phyloP scores from a whole-genome alignment of 179 eudicot genomes.

The Nepenthes alata region DNA sequence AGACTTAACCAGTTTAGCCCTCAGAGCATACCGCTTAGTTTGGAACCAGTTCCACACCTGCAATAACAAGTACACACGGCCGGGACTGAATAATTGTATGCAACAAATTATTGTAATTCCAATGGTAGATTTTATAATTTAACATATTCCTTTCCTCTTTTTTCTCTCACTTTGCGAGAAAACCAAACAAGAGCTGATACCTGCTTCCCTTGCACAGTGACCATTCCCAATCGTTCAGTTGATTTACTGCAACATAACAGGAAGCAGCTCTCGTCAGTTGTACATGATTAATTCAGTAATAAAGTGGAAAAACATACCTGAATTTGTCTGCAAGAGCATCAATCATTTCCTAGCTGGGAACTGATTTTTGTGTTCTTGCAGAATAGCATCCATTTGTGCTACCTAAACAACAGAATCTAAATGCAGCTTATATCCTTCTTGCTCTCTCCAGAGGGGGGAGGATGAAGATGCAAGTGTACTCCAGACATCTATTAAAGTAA shows the following conservation, averaged over 20 bases:
- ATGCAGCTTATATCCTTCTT: neutral
- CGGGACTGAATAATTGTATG: neutral
- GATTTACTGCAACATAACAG: constrained; percentile 35
- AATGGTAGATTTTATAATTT: neutral
- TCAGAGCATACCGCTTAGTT: constrained; percentile 80
- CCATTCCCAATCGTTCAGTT: constrained; percentile 57
- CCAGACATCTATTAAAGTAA: no score
- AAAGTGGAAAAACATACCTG: constrained; percentile 28
- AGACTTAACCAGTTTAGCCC: constrained; percentile 55
- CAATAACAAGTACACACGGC: neutral
- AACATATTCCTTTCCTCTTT: no score
- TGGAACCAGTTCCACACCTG: constrained; percentile 99
- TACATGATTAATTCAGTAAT: neutral
- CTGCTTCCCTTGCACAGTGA: constrained; percentile 72
- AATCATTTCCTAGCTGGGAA: constrained; percentile 59
- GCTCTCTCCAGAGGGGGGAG: no score
- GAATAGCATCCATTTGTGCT: constrained; percentile 64
- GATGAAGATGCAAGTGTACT: no score
- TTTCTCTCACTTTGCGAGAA: no score
- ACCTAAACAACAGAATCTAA: constrained; percentile 27
- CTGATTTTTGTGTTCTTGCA: constrained; percentile 41
- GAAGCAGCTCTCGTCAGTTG: constrained; percentile 10
- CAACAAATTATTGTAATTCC: neutral
- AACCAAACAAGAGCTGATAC: constrained; percentile 18
- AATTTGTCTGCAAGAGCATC: constrained; percentile 62